These are phyloP conservation scores for Colletotrichum tropicicola DNA, from an alignment of 2,329 filamentous ascomycete genomes.

Conservation along the genomic window DNA sequence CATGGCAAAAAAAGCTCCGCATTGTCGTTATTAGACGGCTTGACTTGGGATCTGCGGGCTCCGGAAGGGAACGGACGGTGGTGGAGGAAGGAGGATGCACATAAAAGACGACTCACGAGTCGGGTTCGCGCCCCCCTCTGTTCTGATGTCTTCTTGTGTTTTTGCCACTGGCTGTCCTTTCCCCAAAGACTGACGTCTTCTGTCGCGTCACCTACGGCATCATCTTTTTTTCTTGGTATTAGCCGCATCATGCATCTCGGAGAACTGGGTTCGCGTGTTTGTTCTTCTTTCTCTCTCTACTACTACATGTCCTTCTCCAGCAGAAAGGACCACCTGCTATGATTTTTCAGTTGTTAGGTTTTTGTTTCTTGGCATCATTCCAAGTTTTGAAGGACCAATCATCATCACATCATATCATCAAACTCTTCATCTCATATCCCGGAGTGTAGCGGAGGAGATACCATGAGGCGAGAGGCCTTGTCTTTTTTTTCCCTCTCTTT, in stretches of 20 bases:
- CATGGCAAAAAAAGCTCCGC: neutral
- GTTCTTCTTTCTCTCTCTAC: neutral
- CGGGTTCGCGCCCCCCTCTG: constrained; percentile 10
- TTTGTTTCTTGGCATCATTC: no score
- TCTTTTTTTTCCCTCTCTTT: neutral
- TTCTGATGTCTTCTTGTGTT: neutral
- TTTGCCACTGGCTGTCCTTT: neutral
- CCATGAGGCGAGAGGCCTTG: constrained; percentile 8
- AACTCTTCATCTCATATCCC: neutral
- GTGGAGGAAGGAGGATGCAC: neutral
- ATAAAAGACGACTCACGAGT: constrained; percentile 11
- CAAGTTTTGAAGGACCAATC: no score
- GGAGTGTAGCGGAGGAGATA: constrained; percentile 29
- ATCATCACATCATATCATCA: neutral
- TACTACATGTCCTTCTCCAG: no score
- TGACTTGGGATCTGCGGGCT: neutral
- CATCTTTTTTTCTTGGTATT: neutral
- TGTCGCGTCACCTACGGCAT: neutral
- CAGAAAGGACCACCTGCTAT: no score
- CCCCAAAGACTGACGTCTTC: neutral
- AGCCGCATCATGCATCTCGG: constrained; percentile 22
- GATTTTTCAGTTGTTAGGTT: no score
- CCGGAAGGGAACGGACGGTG: neutral
- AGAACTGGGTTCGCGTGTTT: constrained; percentile 3
- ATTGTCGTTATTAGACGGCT: constrained; percentile 29